Evolutionary conservation across 1,139 yeast species (phyloP).

Genomic region (Waltiozyma sp.): DNA sequence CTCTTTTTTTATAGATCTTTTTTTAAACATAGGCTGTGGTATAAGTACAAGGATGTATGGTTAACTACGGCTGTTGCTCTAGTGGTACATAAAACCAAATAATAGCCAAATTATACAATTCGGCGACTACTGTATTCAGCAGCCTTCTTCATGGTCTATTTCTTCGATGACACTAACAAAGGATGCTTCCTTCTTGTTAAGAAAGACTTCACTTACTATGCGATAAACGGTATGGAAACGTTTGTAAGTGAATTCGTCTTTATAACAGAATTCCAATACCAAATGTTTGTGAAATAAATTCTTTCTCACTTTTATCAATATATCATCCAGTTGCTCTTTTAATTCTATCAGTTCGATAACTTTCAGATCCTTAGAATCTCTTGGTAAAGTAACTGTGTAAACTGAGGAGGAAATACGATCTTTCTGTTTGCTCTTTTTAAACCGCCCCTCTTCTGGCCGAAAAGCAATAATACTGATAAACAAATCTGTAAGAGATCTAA

Average conservation of each 20-base stretch:
- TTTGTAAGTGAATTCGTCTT: not conserved
- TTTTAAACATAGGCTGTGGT: too few species aligned
- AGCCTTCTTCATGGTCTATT: not conserved
- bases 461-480: not conserved
- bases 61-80: too few species aligned
- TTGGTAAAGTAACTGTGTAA: not conserved
- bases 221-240: not conserved
- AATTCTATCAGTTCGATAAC: not conserved
- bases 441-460: not conserved
- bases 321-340: not conserved
- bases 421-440: not conserved
- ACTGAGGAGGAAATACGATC: not conserved
- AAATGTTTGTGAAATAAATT: not conserved
- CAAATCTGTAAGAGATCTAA: not conserved
- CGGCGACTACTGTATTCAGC: too few species aligned
- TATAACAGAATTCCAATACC: not conserved
- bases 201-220: not conserved
- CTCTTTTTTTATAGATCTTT: too few species aligned
- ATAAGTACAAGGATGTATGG: too few species aligned
- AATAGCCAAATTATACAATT: too few species aligned
- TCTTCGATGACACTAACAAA: not conserved
- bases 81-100: too few species aligned
- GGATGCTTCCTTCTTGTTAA: not conserved
- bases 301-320: not conserved
- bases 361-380: not conserved